Conservation (phyloP, 371 early-diverging fungal species). For the Syncephalis plumigaleata region DNA sequence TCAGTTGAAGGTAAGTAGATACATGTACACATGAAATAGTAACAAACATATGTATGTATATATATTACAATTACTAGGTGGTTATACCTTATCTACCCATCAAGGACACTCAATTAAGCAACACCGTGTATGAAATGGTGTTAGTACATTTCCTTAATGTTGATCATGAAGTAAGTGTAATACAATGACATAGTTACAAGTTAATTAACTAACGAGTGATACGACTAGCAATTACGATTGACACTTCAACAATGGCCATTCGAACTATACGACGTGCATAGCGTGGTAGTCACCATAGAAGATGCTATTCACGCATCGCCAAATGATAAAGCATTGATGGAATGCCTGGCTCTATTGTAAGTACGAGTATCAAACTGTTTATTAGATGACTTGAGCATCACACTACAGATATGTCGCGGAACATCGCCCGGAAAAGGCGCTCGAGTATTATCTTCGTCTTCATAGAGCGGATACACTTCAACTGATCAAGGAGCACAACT, state of each 20-base stretch:
- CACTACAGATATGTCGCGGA: constrained; percentile 36
- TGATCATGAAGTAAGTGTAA: constrained; percentile 31
- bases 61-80: constrained; percentile 23
- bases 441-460: constrained; percentile 64
- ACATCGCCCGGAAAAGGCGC: constrained; percentile 53
- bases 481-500: constrained; percentile 52
- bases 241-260: constrained; percentile 66
- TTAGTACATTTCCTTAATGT: constrained; percentile 44
- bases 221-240: constrained; percentile 21
- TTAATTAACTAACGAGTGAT: neutral
- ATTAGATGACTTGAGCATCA: neutral
- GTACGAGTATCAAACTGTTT: constrained; percentile 6
- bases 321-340: constrained; percentile 34
- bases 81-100: constrained; percentile 66
- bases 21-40: neutral
- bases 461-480: constrained; percentile 49
- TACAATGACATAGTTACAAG: neutral
- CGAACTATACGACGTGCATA: constrained; percentile 45
- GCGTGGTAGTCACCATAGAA: constrained; percentile 60
- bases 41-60: neutral
- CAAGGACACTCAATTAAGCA: constrained; percentile 51
- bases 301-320: constrained; percentile 31
- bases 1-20: constrained; percentile 30
- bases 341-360: constrained; percentile 61
- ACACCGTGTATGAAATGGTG: constrained; percentile 75